phyloP scores from a whole-genome alignment of 2,329 filamentous ascomycete species.

The Pochonia chlamydosporia region DNA sequence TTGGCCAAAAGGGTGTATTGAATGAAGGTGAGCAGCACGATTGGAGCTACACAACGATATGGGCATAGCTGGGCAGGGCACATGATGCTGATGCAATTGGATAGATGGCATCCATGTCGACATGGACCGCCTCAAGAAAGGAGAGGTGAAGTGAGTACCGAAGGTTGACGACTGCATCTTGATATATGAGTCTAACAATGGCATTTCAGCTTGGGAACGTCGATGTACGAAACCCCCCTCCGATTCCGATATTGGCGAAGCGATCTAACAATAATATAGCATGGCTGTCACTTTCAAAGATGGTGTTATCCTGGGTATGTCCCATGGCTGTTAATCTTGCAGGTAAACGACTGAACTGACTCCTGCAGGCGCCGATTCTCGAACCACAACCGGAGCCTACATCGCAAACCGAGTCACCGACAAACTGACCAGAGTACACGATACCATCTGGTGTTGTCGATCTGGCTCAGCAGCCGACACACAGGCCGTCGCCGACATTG shows the following conservation, averaged over 20 bases:
- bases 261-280: conserved; percentile 39
- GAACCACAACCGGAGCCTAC: conserved; percentile 96
- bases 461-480: conserved; percentile 97
- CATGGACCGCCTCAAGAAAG: conserved; percentile 98
- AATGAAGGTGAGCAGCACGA: conserved; percentile 49
- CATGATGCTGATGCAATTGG: conserved; percentile 2
- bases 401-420: conserved; percentile 99
- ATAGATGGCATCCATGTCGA: conserved; percentile 98
- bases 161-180: not conserved
- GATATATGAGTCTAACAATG: not conserved
- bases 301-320: conserved; percentile 81
- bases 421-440: conserved; percentile 96
- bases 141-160: conserved; percentile 85
- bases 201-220: conserved; percentile 74
- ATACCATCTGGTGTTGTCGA: conserved; percentile 99
- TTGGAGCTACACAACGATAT: not conserved
- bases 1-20: conserved; percentile 54
- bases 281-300: conserved; percentile 99
- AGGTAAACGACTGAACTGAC: conserved; percentile 10
- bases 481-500: conserved; percentile 95
- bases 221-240: conserved; percentile 60
- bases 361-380: conserved; percentile 74
- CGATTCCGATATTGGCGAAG: conserved; percentile 19
- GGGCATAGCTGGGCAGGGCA: conserved; percentile 8
- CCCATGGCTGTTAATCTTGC: too few relatives aligned